Evolutionary conservation across 2,329 filamentous ascomycete species (phyloP).

Genomic region (Calonectria naviculata): DNA sequence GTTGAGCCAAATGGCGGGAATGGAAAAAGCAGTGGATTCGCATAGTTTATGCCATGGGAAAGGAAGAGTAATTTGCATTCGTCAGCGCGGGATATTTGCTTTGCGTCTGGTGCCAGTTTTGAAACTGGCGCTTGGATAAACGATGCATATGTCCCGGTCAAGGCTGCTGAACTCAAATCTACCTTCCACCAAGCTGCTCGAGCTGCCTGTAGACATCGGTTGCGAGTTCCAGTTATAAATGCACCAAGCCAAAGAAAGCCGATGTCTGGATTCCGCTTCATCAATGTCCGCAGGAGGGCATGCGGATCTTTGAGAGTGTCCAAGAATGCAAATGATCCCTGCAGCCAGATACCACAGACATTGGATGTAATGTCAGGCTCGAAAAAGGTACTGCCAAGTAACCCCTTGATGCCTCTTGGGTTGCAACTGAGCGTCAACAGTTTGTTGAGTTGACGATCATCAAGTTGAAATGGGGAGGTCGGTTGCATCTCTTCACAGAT

Average conservation of each 20-base stretch:
- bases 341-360: conserved; percentile 33
- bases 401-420: conserved; percentile 22
- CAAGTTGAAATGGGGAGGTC: neutral
- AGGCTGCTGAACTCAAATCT: conserved; percentile 27
- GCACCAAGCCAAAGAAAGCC: conserved; percentile 33
- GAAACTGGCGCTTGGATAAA: conserved; percentile 27
- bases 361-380: conserved; percentile 30
- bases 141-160: conserved; percentile 26
- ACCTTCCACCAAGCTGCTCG: conserved; percentile 26
- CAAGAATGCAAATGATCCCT: conserved; percentile 31
- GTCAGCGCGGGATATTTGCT: conserved; percentile 29
- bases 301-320: conserved; percentile 15
- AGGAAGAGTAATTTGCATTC: conserved; percentile 33
- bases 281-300: conserved; percentile 22
- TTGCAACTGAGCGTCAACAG: conserved; percentile 36
- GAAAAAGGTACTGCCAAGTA: conserved; percentile 34
- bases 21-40: conserved; percentile 26
- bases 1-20: conserved; percentile 31
- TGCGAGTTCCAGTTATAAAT: conserved; percentile 28
- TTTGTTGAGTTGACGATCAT: conserved; percentile 20
- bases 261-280: conserved; percentile 28
- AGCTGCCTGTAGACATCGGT: conserved; percentile 8
- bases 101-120: fast-evolving
- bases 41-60: conserved; percentile 19
- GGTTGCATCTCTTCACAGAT: neutral